Base-by-base conservation (phyloP, 768 basidiomycete genomes). In the Rhizopogon salebrosus region DNA sequence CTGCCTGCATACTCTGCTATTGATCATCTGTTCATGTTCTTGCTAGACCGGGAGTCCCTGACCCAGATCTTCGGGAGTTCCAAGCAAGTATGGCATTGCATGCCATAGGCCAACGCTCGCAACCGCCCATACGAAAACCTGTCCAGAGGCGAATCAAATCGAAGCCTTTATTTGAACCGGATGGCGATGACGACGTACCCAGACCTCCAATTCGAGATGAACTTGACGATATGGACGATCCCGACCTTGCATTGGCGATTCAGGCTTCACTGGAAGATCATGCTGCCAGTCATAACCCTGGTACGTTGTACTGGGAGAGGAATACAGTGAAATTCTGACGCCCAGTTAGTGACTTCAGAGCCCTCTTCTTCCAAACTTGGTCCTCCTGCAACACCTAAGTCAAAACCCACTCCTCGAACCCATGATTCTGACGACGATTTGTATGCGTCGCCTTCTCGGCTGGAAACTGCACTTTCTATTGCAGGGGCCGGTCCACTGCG, bases 381-480 rank as follows among this genome's bases (percentile, higher is more conserved):
- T 10, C 48, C 45, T 41, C 26, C 41, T n/a, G 34, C 45, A 6
- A 45, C 22, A 16, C 45, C 50, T 24, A 45, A 41, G 1, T 22
- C 45, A 23, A 46, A 46, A 22, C 9, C 18, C 16, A 22, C 52
- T 11, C 23, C 13, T 26, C 37, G 51, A 13, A 38, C 56, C 18
- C 40, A 60, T 26, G 56, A 64, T 41, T 69, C 71, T 13, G 74
- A 75, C 31, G 75, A 80, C 7, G 79, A 83, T 46, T 66, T 80
- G 18, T 75, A 76, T 22, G 69, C 76, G 29, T 76, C 77, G 2
- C 83, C 78, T 0, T 75, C 75, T 20, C 75, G 83, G 18, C 68
- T 89, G n/a, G 83, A 84, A 59, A 85, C 85, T 1, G 83, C 78
- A 1, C 66, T 89, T 26, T 77, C 85, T 9, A 81, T 89, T 39